A percentile compares a stretch with the other conserved stretches of the same genome.
Conservation (phyloP, 805 yeast species). For the Wickerhamomyces ciferrii region DNA sequence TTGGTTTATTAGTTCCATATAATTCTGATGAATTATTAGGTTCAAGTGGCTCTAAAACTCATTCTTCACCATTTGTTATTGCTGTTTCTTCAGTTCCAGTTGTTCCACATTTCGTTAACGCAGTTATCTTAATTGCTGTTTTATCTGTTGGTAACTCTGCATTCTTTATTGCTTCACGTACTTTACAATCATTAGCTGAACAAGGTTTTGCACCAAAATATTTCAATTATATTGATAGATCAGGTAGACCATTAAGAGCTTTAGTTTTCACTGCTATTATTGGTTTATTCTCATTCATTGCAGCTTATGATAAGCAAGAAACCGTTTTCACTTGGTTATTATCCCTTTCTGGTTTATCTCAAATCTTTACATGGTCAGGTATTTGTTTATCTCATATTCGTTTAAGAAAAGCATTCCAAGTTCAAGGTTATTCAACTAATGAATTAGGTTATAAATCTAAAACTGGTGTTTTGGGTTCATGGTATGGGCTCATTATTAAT, state of each 20-base stretch:
- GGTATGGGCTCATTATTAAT: conserved; percentile 44
- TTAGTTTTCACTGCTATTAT: conserved; percentile 43
- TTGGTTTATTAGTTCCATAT: conserved; percentile 61
- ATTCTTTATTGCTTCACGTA: conserved; percentile 68
- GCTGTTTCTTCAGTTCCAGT: conserved; percentile 58
- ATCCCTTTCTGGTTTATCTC: conserved; percentile 56
- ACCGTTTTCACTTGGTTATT: conserved; percentile 61
- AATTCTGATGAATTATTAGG: conserved; percentile 44
- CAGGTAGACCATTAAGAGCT: conserved; percentile 58
- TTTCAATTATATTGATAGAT: conserved; percentile 47
- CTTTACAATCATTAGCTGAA: conserved; percentile 61
- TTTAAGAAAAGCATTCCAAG: conserved; percentile 52
- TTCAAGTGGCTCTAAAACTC: conserved; percentile 42
- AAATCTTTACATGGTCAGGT: conserved; percentile 57
- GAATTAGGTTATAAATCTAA: conserved; percentile 52
- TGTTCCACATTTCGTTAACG: conserved; percentile 70
- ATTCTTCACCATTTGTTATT: conserved; percentile 72
- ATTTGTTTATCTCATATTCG: conserved; percentile 54
- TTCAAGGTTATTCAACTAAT: conserved; percentile 42
- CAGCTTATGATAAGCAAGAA: conserved; percentile 54
- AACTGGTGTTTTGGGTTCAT: conserved; percentile 49
- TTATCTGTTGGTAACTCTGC: conserved; percentile 76
- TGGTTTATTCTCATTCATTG: conserved; percentile 62
- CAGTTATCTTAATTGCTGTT: conserved; percentile 67
- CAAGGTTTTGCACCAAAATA: conserved; percentile 62